Evolutionary conservation across 768 basidiomycete species (phyloP).

Genomic region (Cystobasidium ongulense): DNA sequence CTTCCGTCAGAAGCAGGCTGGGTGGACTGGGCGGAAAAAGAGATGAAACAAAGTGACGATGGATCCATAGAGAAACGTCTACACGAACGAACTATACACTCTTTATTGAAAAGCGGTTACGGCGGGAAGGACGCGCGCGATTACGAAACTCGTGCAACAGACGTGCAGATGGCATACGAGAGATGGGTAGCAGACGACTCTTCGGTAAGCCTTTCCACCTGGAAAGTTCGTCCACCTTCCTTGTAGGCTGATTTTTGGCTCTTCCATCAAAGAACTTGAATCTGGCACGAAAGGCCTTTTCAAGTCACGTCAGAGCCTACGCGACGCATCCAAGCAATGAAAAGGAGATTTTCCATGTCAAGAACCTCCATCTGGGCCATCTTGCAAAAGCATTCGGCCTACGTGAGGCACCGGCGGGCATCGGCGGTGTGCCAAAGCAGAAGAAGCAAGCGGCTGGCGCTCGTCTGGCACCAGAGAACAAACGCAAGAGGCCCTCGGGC

Average conservation of each 20-base stretch:
- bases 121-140: constrained; percentile 66
- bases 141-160: constrained; percentile 81
- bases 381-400: constrained; percentile 79
- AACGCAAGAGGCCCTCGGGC: neutral
- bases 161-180: constrained; percentile 90
- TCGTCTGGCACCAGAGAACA: neutral
- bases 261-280: constrained; percentile 58
- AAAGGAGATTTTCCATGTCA: constrained; percentile 93
- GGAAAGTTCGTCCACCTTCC: constrained; percentile 12
- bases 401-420: constrained; percentile 64
- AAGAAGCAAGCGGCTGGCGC: neutral
- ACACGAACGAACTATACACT: constrained; percentile 58
- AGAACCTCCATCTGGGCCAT: constrained; percentile 88
- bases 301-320: constrained; percentile 90
- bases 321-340: constrained; percentile 92
- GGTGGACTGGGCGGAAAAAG: constrained; percentile 79
- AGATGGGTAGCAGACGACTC: constrained; percentile 73
- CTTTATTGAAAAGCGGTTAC: constrained; percentile 68
- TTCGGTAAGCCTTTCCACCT: constrained; percentile 52
- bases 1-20: constrained; percentile 77
- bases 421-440: constrained; percentile 9
- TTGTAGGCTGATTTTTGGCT: constrained; percentile 12
- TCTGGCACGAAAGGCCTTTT: constrained; percentile 73
- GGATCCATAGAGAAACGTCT: constrained; percentile 47
- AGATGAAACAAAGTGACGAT: constrained; percentile 57